phyloP scores from a whole-genome alignment of 768 basidiomycete genomes.

The Xerocomellus dryophilus region DNA sequence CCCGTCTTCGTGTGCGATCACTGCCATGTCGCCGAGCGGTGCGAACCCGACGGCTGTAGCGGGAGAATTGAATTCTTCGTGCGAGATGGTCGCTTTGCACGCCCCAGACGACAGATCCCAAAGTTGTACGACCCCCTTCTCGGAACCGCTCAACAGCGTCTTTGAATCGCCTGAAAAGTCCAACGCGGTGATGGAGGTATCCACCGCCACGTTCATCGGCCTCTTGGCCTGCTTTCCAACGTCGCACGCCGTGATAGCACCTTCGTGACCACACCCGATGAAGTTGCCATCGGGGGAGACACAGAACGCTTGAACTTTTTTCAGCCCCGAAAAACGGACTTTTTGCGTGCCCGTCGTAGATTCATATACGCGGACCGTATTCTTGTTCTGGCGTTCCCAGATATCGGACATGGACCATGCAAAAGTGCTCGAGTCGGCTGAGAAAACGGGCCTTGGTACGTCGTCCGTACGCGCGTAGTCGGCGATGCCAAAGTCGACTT shows the following conservation, averaged over 20 bases:
- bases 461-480: neutral
- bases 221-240: neutral
- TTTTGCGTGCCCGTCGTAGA: constrained; percentile 1
- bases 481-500: constrained; percentile 8
- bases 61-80: neutral
- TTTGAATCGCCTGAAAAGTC: constrained; percentile 12
- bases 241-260: constrained; percentile 3
- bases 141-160: constrained; percentile 11
- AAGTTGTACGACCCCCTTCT: constrained; percentile 4
- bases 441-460: neutral
- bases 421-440: constrained; percentile 5
- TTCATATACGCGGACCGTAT: constrained; percentile 5
- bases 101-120: constrained; percentile 13
- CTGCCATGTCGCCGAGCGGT: constrained; percentile 2
- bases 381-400: neutral
- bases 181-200: constrained; percentile 1
- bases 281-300: neutral
- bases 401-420: constrained; percentile 5
- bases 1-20: constrained; percentile 6
- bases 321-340: constrained; percentile 4
- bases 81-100: neutral
- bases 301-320: constrained; percentile 3
- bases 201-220: neutral
- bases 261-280: constrained; percentile 13
- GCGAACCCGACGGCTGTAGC: constrained; percentile 5